Base-by-base conservation (phyloP, 768 basidiomycete species). In the Leccinum broughii region DNA sequence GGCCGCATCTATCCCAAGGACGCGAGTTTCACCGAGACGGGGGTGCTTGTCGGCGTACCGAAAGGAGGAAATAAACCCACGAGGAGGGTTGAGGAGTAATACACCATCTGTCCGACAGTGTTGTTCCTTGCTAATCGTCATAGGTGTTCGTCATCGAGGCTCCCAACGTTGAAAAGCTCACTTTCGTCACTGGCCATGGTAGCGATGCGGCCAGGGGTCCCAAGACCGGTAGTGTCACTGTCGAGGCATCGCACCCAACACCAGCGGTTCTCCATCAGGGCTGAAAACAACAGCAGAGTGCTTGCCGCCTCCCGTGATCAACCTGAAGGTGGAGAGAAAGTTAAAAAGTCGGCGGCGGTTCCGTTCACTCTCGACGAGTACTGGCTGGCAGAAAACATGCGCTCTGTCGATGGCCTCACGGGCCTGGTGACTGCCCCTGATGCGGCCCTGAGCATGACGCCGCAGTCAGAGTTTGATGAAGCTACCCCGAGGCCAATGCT, bases 381-480 rank as follows among this genome's bases (percentile, higher is more conserved):
- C 68, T 89, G 87, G 86, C 65, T 67, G 11, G 58, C 63, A 20
- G 68, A 77, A 48, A 89, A 88, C 67, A 20, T 66, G 49, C 72
- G 64, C n/a, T 86, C 85, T 57, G 68, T 88, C 54, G 86, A 88
- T 60, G 86, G 86, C 3, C 76, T 89, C 2, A 81, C 85, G 1
- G 86, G 80, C 0, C 62, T 88, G 53, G 50, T 62, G 11, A 68
- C 66, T 2, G 72, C 64, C 2, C 72, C 72, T 15, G 69, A 66
- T 3, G 62, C 65, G 10, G 41, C 67, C 6, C 58, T 63, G 7
- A 37, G 20, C 14, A 34, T 54, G 53, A 17, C 54, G 0, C 67
- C 64, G 1, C 60, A 52, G 51, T 63, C 37, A 34, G 35, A 59
- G 24, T 74, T 72, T 22, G 53, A 74, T 54, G 59, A 51, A 8